Evolutionary conservation across 1,139 yeast species (phyloP).

Genomic region (Neolecta irregularis): DNA sequence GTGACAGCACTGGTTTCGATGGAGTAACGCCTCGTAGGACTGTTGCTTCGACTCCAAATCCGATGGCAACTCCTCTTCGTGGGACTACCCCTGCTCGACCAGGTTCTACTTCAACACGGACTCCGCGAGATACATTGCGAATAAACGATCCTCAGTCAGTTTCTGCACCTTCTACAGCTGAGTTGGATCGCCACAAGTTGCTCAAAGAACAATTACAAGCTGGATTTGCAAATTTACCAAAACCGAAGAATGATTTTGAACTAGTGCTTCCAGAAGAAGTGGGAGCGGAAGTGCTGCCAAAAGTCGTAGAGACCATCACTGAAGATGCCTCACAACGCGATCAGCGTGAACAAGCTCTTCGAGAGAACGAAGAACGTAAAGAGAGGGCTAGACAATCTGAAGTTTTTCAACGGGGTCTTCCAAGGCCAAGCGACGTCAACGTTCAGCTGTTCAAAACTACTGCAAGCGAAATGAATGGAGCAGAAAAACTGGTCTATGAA

Average conservation of each 20-base stretch:
- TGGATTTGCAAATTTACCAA: slow-evolving; percentile 33
- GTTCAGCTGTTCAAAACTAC: slow-evolving; percentile 21
- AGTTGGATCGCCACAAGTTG: background rate
- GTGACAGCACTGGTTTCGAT: slow-evolving; percentile 13
- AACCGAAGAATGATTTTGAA: slow-evolving; percentile 46
- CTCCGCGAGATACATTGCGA: slow-evolving; percentile 12
- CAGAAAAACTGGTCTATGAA: slow-evolving; percentile 9
- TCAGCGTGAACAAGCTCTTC: slow-evolving; percentile 19
- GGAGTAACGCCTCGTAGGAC: slow-evolving; percentile 12
- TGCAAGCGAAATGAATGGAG: slow-evolving; percentile 25
- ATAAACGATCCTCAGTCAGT: slow-evolving; percentile 4
- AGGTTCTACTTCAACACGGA: slow-evolving; percentile 4
- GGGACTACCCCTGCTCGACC: slow-evolving; percentile 3
- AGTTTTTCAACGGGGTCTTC: slow-evolving; percentile 36
- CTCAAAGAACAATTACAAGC: slow-evolving; percentile 16
- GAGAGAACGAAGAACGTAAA: slow-evolving; percentile 18
- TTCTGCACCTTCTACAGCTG: background rate
- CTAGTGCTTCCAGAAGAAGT: slow-evolving; percentile 27
- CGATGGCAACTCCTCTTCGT: slow-evolving; percentile 12
- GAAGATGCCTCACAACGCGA: slow-evolving; percentile 29
- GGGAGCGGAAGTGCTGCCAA: slow-evolving; percentile 18
- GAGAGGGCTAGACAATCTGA: slow-evolving; percentile 31
- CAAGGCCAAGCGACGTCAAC: slow-evolving; percentile 31
- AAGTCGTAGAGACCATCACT: slow-evolving; percentile 10
- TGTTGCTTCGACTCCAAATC: slow-evolving; percentile 16